Evolutionary conservation across 495 filamentous ascomycete species (phyloP).

Genomic region (Penicillium coprophilum): DNA sequence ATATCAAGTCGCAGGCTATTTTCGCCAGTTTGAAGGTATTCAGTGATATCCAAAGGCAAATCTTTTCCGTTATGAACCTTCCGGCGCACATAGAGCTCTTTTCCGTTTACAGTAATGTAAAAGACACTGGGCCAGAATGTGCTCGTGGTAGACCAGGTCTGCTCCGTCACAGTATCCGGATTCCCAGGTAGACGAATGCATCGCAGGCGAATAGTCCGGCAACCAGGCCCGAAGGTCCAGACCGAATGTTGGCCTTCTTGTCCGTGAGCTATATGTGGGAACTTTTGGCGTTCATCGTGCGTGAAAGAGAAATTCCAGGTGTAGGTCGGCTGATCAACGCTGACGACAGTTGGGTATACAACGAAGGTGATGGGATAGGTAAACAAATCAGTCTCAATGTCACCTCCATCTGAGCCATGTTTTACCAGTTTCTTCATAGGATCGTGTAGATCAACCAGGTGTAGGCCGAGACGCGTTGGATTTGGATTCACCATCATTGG

Average conservation of each 20-base stretch:
- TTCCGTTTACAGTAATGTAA: conserved; percentile 66
- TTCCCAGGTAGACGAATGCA: conserved; percentile 30
- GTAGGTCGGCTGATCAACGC: conserved; percentile 22
- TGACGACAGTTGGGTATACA: conserved; percentile 38
- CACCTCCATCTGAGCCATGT: conserved; percentile 11
- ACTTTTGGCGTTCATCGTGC: conserved; percentile 14
- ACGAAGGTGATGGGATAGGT: conserved; percentile 48
- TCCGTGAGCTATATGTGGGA: conserved; percentile 16
- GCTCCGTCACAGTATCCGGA: conserved; percentile 21
- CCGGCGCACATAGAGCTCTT: conserved; percentile 56
- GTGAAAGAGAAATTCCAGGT: conserved; percentile 33
- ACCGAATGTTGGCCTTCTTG: conserved; percentile 15
- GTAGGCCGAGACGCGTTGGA: conserved; percentile 50
- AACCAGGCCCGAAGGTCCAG: conserved; percentile 30
- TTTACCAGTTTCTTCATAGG: conserved; percentile 45
- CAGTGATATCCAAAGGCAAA: conserved; percentile 70
- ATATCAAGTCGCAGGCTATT: conserved; percentile 62
- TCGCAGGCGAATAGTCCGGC: conserved; percentile 43
- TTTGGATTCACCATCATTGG: conserved; percentile 41
- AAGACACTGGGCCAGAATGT: conserved; percentile 71
- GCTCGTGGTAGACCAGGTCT: conserved; percentile 60
- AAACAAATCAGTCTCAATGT: conserved; percentile 33
- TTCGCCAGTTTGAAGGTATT: conserved; percentile 44
- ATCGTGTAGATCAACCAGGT: conserved; percentile 58
- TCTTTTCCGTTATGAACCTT: conserved; percentile 73